These are phyloP conservation scores for Phytopythium aichiense DNA, from an alignment of 352 stramenopile species.

Conservation along the genomic window DNA sequence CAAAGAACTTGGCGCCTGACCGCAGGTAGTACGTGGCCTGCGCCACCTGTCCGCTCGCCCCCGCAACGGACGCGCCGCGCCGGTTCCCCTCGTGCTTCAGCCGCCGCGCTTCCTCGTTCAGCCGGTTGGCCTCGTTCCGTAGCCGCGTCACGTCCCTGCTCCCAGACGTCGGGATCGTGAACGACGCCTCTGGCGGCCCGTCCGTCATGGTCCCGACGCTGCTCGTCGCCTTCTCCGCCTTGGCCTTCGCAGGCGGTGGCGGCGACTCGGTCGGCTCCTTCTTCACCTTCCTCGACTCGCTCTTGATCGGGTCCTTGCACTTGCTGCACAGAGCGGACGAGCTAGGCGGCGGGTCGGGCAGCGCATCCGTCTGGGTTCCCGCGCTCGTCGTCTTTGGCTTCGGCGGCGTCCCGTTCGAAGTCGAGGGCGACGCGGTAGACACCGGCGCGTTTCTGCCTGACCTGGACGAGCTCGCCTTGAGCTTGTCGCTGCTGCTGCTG, in stretches of 20 bases:
- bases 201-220: slow-evolving; percentile 3
- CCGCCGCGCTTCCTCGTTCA: slow-evolving; percentile 64
- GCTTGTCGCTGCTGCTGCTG: slow-evolving; percentile 5
- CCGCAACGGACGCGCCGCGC: slow-evolving; percentile 37
- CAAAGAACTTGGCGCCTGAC: slow-evolving; percentile 80
- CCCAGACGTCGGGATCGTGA: slow-evolving; percentile 39
- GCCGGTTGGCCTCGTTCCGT: slow-evolving; percentile 34
- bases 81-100: slow-evolving; percentile 84
- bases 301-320: slow-evolving; percentile 10
- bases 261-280: slow-evolving; percentile 22
- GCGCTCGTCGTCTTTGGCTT: slow-evolving; percentile 4
- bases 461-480: slow-evolving; percentile 8
- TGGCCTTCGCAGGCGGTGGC: slow-evolving; percentile 18
- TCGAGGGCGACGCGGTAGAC: neutral
- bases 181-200: slow-evolving; percentile 16
- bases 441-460: neutral
- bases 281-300: slow-evolving; percentile 17
- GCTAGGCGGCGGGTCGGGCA: slow-evolving; percentile 4
- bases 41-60: slow-evolving; percentile 40
- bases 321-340: slow-evolving; percentile 5
- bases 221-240: slow-evolving; percentile 15
- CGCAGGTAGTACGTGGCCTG: slow-evolving; percentile 74
- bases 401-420: slow-evolving; percentile 1
- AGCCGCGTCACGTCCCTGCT: slow-evolving; percentile 51
- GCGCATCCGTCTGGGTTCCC: slow-evolving; percentile 2